Evolutionary conservation across 768 basidiomycete genomes (phyloP).

Genomic region (Clavaria fumosa): DNA sequence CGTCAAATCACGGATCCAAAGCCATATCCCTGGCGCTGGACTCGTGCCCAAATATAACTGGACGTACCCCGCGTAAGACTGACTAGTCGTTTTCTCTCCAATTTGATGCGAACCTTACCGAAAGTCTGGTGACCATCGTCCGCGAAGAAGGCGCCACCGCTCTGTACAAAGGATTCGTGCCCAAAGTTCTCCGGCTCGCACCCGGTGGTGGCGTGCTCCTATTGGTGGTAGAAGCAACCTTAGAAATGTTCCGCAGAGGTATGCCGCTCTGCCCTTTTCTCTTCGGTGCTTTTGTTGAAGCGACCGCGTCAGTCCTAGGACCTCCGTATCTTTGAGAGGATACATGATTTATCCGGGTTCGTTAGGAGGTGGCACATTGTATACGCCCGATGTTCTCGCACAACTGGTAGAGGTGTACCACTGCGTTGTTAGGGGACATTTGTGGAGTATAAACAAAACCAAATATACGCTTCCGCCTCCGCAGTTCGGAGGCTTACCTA

Average conservation of each 20-base stretch:
- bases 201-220: constrained; percentile 92
- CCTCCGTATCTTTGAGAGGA: no score
- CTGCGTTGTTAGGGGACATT: no score
- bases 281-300: no score
- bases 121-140: constrained; percentile 50
- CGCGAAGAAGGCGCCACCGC: constrained; percentile 79
- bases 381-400: no score
- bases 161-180: constrained; percentile 89
- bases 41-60: constrained; percentile 83
- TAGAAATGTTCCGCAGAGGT: constrained; percentile 66
- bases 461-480: no score
- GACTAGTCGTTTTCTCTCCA: neutral
- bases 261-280: no score
- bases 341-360: no score
- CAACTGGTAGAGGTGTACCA: no score
- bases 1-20: constrained; percentile 92
- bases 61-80: constrained; percentile 64
- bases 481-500: no score
- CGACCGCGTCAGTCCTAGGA: no score
- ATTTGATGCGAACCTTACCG: neutral
- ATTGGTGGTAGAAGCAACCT: constrained; percentile 82
- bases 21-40: constrained; percentile 45
- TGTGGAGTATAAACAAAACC: no score
- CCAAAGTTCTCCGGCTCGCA: constrained; percentile 88
- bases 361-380: no score